Evolutionary conservation across 139 green algal species (phyloP), one percentile per base, ranked within the genome.

Genomic region (Desmodesmus armatus): DNA sequence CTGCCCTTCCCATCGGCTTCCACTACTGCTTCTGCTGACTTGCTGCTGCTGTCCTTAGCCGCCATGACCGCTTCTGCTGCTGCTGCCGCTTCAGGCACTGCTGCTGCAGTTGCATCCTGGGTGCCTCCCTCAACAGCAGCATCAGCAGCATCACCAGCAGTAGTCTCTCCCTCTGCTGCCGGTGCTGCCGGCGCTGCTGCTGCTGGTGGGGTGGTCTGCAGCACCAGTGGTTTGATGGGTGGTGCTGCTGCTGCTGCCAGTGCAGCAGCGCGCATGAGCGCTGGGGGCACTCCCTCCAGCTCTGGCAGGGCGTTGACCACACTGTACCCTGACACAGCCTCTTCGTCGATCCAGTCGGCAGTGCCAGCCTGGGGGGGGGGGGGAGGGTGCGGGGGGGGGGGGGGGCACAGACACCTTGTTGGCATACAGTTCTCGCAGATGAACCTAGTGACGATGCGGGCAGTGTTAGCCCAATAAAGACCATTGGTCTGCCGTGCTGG

Each of bases 301-400:
- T 87, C 89, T 0, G 89, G 89, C 60, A 92, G 78, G 0, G 89
- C 87, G 72, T 92, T 92, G 47, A 92, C 81, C 0, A 87, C 47
- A 3, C 86, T 71, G 78, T 84, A 92, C 55, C 89, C 62, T 27
- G 81, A 77, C 1, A 51, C 23, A 3, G 33, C 65, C n/a, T 87
- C 82, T 29, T 58, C 60, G 25, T 92, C 89, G 0, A 82, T 35
- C 87, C 87, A 92, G 43, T 92, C 87, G 2, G 76, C 41, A 19
- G 85, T 87, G 31, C 89, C 87, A 67, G 87, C 27, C 43, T 85
- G 80, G 33, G n/a, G n/a, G n/a, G n/a, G n/a, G n/a, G n/a, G n/a
- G n/a, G n/a, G n/a, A n/a, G n/a, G n/a, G n/a, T n/a, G n/a, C 47
- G 37, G 27, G 15, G 27, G 29, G 0, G 25, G 44, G 4, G 33